Evolutionary conservation across 2,329 filamentous ascomycete species (phyloP).

Genomic region (Ophiostoma australiae): DNA sequence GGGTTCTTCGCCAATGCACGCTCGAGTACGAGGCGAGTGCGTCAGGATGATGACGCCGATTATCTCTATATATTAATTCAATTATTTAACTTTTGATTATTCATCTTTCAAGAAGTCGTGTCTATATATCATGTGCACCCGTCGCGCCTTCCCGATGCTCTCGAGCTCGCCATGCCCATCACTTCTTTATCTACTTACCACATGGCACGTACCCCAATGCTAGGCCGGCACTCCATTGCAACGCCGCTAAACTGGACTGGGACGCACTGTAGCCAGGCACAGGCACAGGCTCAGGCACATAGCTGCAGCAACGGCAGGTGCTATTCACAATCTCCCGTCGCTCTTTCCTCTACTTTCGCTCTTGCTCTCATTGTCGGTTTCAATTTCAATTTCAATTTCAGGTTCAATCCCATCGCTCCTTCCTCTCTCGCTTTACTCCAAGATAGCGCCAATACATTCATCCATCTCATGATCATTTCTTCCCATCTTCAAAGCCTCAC

Average conservation of each 20-base stretch:
- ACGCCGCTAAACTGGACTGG: conserved; percentile 27
- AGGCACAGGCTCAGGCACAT: neutral
- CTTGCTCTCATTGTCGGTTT: neutral
- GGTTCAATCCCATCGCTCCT: neutral
- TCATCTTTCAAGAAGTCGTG: neutral
- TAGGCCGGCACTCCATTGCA: conserved; percentile 20
- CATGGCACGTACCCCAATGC: conserved; percentile 23
- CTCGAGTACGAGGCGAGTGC: neutral
- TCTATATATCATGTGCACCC: neutral
- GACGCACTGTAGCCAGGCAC: conserved; percentile 6
- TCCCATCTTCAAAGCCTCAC: neutral
- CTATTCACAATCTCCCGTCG: neutral
- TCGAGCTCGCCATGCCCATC: neutral
- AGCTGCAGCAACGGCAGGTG: neutral
- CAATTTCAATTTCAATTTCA: too few species aligned
- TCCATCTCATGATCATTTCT: neutral
- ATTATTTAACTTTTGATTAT: neutral
- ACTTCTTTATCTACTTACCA: neutral
- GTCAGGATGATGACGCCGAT: neutral
- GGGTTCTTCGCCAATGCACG: neutral
- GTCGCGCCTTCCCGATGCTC: neutral
- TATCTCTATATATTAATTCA: neutral
- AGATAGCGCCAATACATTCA: neutral
- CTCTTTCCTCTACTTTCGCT: conserved; percentile 1
- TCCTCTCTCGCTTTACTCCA: neutral